Evolutionary conservation across 2,329 filamentous ascomycete genomes (phyloP), one percentile per base, ranked within the genome.

Genomic region (Claviceps arundinis): DNA sequence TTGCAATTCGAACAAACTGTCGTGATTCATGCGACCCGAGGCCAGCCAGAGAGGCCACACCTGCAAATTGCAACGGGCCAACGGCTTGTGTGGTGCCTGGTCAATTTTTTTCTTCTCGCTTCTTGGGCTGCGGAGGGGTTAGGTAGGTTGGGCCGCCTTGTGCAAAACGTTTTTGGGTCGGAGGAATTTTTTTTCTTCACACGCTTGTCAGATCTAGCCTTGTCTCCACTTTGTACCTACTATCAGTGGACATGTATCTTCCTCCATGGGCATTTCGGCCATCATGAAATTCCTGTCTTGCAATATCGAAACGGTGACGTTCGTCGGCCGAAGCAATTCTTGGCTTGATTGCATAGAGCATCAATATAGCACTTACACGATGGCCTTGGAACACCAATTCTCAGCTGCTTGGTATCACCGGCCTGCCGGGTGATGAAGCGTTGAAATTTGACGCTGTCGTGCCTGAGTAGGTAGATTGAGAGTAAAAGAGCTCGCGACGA

Each of bases 201-300:
- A 11, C 47, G 14, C 16, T 47, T 45, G 11, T 48, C 49, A 37
- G 49, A 41, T 46, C 34, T 40, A 49, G 41, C 40, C 17, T 46
- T 17, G 53, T 43, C 52, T 30, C 55, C 54, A 53, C 55, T 45
- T 9, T 45, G 41, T 62, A 62, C 47, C 56, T 57, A 44, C 59
- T 65, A 64, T 57, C 64, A 65, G 55, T 55, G 55, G 40, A 16
- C 48, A 60, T 58, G 64, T 66, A 64, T 56, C 59, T 53, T 41
- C 40, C 40, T 43, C 40, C 19, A 16, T 8, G 26, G 2, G 26
- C 2, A 11, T 11, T 11, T 34, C 9, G 9, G 30, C 30, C 30
- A 34, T 34, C 30, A 4, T 14, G 17, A 24, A 3, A 13, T 13
- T 17, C 9, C 6, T 17, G 41, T 6, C 13, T 43, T 6, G 19